These are phyloP conservation scores for Yamadazyma sp. DNA, from an alignment of 805 yeast genomes.

Conservation along the genomic window DNA sequence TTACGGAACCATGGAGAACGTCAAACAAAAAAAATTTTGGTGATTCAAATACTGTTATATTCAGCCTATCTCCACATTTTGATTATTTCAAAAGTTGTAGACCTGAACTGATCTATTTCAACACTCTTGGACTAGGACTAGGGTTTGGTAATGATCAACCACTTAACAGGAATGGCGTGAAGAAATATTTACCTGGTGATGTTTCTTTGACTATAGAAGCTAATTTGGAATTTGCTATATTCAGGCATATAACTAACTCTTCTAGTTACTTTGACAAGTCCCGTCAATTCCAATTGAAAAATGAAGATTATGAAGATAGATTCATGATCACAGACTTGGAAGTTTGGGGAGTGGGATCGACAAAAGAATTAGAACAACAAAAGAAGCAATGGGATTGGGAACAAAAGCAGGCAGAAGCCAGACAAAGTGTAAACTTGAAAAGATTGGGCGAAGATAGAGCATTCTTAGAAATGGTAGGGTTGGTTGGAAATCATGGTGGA, in stretches of 20 bases:
- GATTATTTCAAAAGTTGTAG: constrained; percentile 41
- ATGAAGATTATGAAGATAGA: constrained; percentile 57
- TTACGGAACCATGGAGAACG: constrained; percentile 72
- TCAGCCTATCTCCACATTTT: constrained; percentile 66
- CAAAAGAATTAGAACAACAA: constrained; percentile 74
- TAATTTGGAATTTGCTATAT: constrained; percentile 74
- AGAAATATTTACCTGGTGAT: constrained; percentile 63
- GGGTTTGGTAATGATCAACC: constrained; percentile 81
- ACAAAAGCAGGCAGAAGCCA: constrained; percentile 73
- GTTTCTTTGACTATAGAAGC: constrained; percentile 78
- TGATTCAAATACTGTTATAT: constrained; percentile 49
- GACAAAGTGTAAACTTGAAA: constrained; percentile 66
- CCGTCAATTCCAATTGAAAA: constrained; percentile 12
- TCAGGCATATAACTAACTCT: constrained; percentile 51
- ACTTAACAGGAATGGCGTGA: constrained; percentile 39
- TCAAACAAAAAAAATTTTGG: constrained; percentile 77
- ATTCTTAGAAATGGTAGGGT: constrained; percentile 77
- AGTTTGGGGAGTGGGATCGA: constrained; percentile 90
- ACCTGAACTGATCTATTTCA: constrained; percentile 56
- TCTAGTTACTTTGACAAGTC: constrained; percentile 26
- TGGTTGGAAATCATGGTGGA: constrained; percentile 43
- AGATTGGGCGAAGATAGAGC: constrained; percentile 80
- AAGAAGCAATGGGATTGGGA: constrained; percentile 88
- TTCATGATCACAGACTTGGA: constrained; percentile 73
- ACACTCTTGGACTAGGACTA: constrained; percentile 71